Base-by-base conservation (phyloP, 139 green algal genomes). In the Coccomyxa sp. region DNA sequence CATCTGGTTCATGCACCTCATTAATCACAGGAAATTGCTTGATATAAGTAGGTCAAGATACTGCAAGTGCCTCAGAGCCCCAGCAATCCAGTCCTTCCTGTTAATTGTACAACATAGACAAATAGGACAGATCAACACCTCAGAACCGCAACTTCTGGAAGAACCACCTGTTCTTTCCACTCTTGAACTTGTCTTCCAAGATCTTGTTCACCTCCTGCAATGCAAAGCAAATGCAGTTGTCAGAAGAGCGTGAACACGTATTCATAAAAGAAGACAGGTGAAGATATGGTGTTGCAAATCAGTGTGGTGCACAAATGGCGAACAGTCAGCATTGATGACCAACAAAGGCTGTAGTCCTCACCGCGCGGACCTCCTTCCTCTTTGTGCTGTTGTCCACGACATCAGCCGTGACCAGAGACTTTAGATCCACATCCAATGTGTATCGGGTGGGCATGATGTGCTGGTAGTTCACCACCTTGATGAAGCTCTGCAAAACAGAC, bases 381-480 rank as follows among this genome's bases (percentile, higher is more conserved):
- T 98, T 98, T 82, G 90, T 94, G 83, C 84, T 86, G 90, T 95
- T 97, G 32, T 98, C 95, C 16, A 97, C 25, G 17, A 89, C 93
- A 28, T 99, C 97, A 17, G 85, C 16, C 0, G 92, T 93, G 17
- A 98, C 93, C 15, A 96, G 88, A 77, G 90, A 92, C 92, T 98
- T 98, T 59, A 99, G 89, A 87, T 99, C 96, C 30, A 98, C 92
- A 79, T 99, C 97, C 82, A 99, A 89, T 1, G 92, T 96, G 94
- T 99, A 99, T 58, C 97, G 93, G 14, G 97, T 99, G 84, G 97
- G 97, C 97, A 99, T 99, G 74, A 99, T 87, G 94, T 99, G 97
- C 91, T 97, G 97, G 94, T 98, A 99, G 95, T 99, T 99, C 66
- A 98, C 92, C 38, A 92, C 82, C 95, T 99, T 99, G 83, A 99